phyloP scores from a whole-genome alignment of 2,329 filamentous ascomycete species.

The Amphichorda felina region DNA sequence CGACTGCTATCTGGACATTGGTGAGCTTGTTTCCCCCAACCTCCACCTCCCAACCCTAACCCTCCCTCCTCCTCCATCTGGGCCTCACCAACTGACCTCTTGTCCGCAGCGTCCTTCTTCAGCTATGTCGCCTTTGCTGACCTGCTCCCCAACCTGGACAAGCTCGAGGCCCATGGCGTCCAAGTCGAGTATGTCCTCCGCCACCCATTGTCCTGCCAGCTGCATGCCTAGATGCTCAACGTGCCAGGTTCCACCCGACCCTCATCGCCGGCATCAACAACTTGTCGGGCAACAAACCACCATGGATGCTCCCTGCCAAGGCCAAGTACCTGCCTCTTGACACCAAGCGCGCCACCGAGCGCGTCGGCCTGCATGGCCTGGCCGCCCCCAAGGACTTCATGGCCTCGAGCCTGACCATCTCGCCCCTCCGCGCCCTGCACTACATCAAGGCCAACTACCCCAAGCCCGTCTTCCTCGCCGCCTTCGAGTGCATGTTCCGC shows the following conservation, averaged over 20 bases:
- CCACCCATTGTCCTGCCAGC: too few species aligned
- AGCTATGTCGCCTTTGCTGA: constrained; percentile 46
- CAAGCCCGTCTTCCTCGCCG: constrained; percentile 32
- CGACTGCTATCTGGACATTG: constrained; percentile 55
- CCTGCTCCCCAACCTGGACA: constrained; percentile 40
- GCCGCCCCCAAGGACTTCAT: constrained; percentile 31
- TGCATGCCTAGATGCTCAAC: too few species aligned
- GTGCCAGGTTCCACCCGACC: constrained; percentile 50
- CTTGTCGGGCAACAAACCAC: constrained; percentile 57
- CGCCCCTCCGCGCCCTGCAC: constrained; percentile 54
- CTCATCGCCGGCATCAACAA: constrained; percentile 59
- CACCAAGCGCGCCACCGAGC: constrained; percentile 21
- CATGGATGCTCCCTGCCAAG: constrained; percentile 61
- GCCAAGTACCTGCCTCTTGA: constrained; percentile 40
- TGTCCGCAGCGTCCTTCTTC: constrained; percentile 57
- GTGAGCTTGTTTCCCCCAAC: constrained; percentile 23
- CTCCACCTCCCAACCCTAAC: background rate
- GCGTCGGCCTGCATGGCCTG: constrained; percentile 23
- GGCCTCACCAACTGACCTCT: too few species aligned
- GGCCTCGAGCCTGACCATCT: constrained; percentile 25
- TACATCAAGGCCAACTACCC: constrained; percentile 51
- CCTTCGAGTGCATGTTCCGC: constrained; percentile 43
- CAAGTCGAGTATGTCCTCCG: constrained; percentile 58
- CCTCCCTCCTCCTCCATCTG: too few species aligned
- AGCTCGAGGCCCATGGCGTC: constrained; percentile 45